These are phyloP conservation scores for Dittrichia graveolens DNA, from an alignment of 129 eudicot genomes.

Conservation along the genomic window DNA sequence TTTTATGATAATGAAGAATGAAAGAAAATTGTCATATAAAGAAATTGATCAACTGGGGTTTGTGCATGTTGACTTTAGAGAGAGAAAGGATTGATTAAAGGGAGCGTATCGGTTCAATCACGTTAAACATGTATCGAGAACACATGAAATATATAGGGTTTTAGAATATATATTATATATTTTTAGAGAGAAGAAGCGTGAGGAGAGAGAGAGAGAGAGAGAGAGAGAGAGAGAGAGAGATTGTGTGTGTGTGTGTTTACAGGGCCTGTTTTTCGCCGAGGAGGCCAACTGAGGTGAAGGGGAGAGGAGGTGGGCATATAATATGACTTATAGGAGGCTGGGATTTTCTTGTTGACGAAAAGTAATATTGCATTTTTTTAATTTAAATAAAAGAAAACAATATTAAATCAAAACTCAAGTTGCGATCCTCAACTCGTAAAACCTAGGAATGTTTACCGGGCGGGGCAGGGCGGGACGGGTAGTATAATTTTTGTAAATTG, in stretches of 20 bases:
- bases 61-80: slow-evolving; percentile 46
- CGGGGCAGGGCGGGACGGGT: no score
- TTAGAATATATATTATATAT: neutral
- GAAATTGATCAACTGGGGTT: slow-evolving; percentile 27
- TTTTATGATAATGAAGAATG: slow-evolving; percentile 3
- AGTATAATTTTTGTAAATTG: no score
- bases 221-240: neutral
- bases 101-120: slow-evolving; percentile 57
- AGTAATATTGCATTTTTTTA: no score
- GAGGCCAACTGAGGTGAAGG: slow-evolving; percentile 11
- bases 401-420: no score
- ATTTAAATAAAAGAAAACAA: no score
- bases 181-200: slow-evolving; percentile 17
- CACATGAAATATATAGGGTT: slow-evolving; percentile 27
- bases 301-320: no score
- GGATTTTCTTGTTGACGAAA: no score
- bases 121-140: slow-evolving; percentile 41
- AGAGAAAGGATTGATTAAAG: slow-evolving; percentile 37
- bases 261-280: slow-evolving; percentile 13
- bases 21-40: slow-evolving; percentile 14
- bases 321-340: no score
- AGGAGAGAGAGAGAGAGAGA: neutral
- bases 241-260: slow-evolving; percentile 10
- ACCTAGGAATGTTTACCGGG: no score
- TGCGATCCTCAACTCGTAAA: no score